A percentile compares a stretch with the other conserved stretches of the same genome.
These are phyloP conservation scores for Penicillium sumatraense DNA, from an alignment of 2,329 filamentous ascomycete species.

Conservation along the genomic window DNA sequence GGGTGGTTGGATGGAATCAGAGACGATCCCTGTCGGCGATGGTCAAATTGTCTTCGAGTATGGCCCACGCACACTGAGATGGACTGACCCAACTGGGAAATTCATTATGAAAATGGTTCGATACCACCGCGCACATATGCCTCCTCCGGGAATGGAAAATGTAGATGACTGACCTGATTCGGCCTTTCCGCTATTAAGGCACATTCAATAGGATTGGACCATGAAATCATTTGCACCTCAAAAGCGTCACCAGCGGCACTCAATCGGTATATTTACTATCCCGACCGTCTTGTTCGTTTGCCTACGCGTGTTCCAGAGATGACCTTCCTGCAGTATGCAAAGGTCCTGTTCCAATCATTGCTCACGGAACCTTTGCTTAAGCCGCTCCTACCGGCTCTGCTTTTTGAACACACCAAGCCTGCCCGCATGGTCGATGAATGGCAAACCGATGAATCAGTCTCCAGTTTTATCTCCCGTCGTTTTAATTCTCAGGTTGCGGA, in stretches of 20 bases:
- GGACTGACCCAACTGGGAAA: constrained; percentile 61
- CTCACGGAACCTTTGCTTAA: constrained; percentile 62
- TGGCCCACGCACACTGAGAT: constrained; percentile 78
- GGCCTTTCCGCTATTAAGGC: constrained; percentile 54
- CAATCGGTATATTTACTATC: constrained; percentile 86
- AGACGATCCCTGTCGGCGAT: constrained; percentile 62
- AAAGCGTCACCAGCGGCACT: constrained; percentile 56
- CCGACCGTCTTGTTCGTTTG: constrained; percentile 74
- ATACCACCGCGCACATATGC: constrained; percentile 25
- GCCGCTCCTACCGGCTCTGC: constrained; percentile 45
- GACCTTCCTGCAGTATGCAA: constrained; percentile 31
- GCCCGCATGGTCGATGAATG: constrained; percentile 38
- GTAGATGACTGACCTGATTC: constrained; percentile 7
- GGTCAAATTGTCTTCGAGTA: constrained; percentile 76
- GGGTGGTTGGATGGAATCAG: constrained; percentile 84
- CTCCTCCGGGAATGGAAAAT: neutral
- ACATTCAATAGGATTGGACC: constrained; percentile 58
- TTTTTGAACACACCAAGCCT: constrained; percentile 37
- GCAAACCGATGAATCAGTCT: constrained; percentile 70
- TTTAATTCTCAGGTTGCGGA: constrained; percentile 63
- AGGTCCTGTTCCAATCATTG: constrained; percentile 39
- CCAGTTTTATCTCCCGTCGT: constrained; percentile 64
- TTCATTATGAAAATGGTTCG: constrained; percentile 72
- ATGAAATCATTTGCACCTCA: constrained; percentile 61
- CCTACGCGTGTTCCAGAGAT: constrained; percentile 49